These are phyloP conservation scores for Fusarium sp. DNA, from an alignment of 2,329 filamentous ascomycete genomes.

Conservation along the genomic window DNA sequence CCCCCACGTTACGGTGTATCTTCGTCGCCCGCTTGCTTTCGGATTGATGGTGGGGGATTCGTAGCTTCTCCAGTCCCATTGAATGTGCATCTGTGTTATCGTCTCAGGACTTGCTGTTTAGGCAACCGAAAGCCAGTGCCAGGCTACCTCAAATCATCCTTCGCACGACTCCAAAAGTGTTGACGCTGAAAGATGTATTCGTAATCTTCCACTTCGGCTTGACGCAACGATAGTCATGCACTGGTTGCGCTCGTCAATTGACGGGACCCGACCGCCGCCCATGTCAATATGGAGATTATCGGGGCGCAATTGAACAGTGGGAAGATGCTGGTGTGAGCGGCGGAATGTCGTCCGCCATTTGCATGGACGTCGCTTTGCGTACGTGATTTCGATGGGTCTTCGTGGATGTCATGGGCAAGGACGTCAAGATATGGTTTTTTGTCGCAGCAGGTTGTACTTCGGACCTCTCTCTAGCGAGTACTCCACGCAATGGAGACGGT, in stretches of 20 bases:
- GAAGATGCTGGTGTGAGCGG: not conserved
- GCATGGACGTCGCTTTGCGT: not conserved
- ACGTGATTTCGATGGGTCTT: not conserved
- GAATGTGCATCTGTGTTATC: not conserved
- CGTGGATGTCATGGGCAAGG: not conserved
- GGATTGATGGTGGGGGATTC: not conserved
- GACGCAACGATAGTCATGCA: not conserved
- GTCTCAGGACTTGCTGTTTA: not conserved
- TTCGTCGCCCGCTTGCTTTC: not conserved
- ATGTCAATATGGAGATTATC: not conserved
- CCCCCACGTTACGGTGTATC: not conserved
- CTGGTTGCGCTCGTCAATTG: not conserved
- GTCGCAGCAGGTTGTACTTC: not conserved
- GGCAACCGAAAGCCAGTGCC: not conserved
- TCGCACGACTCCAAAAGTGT: not conserved
- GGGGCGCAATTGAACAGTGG: too few relatives aligned
- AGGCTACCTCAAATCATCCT: too few relatives aligned
- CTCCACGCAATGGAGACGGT: accelerated
- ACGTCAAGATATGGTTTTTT: not conserved
- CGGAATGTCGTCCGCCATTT: not conserved
- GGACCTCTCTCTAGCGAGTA: not conserved
- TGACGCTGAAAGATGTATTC: not conserved
- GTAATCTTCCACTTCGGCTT: not conserved
- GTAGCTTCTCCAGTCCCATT: not conserved
- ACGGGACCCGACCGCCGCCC: not conserved